Conservation (phyloP, 371 early-diverging fungal genomes). For the Mortierella sp. region DNA sequence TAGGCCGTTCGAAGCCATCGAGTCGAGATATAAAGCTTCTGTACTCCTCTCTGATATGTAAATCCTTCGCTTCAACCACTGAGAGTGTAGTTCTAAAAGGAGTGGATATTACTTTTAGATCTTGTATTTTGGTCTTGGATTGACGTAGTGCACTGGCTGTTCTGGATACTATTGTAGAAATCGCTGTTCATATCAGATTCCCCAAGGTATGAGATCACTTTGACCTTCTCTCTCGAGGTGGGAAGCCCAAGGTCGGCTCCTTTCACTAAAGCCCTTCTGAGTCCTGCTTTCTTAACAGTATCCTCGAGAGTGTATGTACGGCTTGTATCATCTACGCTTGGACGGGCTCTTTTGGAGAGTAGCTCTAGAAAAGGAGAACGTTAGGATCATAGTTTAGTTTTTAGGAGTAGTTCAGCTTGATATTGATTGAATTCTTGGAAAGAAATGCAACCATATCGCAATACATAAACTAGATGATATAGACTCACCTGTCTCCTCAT, state of each 20-base stretch:
- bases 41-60: constrained; percentile 14
- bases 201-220: background rate
- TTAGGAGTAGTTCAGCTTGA: too few relatives aligned
- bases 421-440: too few relatives aligned
- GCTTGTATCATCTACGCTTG: background rate
- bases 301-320: background rate
- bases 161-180: background rate
- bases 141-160: background rate
- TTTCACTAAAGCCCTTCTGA: background rate
- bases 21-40: background rate
- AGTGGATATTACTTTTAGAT: background rate
- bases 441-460: too few relatives aligned
- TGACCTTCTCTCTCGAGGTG: background rate
- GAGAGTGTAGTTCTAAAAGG: constrained; percentile 1
- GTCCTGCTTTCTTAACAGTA: background rate
- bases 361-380: too few relatives aligned
- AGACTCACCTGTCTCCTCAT: too few relatives aligned
- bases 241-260: background rate
- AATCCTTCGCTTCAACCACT: constrained; percentile 5
- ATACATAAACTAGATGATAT: background rate
- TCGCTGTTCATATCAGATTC: background rate
- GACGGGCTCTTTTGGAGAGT: too few relatives aligned
- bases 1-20: background rate
- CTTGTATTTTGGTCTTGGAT: background rate
- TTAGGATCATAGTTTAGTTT: too few relatives aligned